Conservation (phyloP, 179 eudicot genomes). For the Sideroxylon spinosum region DNA sequence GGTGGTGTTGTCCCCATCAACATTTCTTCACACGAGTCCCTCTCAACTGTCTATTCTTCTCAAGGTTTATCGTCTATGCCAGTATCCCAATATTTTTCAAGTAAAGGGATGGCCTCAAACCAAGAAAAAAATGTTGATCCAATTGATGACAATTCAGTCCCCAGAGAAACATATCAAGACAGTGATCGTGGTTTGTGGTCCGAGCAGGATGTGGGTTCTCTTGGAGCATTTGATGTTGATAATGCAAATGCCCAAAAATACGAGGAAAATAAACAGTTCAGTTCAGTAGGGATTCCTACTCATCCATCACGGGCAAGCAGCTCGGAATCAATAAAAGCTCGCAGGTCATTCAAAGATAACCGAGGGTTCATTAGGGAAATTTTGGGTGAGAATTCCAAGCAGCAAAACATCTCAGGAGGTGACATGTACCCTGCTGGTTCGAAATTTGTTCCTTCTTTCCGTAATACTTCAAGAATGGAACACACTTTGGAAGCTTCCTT, state of each 20-base stretch:
- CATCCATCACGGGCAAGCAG: conserved; percentile 7
- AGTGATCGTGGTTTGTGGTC: conserved; percentile 38
- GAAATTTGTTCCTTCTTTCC: conserved; percentile 31
- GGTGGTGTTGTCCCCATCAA: conserved; percentile 25
- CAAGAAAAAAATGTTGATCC: conserved; percentile 21
- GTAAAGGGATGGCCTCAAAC: conserved; percentile 22
- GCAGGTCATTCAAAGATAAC: background rate
- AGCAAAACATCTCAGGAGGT: conserved; percentile 1
- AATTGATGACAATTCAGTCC: conserved; percentile 17
- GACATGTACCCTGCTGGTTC: conserved; percentile 20
- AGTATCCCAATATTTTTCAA: conserved; percentile 23
- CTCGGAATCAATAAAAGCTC: conserved; percentile 6
- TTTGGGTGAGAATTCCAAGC: conserved; percentile 16
- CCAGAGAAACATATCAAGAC: conserved; percentile 25
- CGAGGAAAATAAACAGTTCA: conserved; percentile 12
- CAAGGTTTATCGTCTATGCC: conserved; percentile 30
- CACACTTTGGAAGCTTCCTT: conserved; percentile 42
- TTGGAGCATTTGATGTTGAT: conserved; percentile 30
- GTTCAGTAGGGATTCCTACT: conserved; percentile 5
- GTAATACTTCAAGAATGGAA: conserved; percentile 28
- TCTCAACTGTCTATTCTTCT: conserved; percentile 22
- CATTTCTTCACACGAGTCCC: too few species aligned
- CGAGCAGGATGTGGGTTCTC: conserved; percentile 24
- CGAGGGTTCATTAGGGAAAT: conserved; percentile 18
- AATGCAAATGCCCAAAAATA: conserved; percentile 15